These are phyloP conservation scores for Hygrophoropsis aurantiaca DNA, from an alignment of 768 basidiomycete species.

Conservation along the genomic window DNA sequence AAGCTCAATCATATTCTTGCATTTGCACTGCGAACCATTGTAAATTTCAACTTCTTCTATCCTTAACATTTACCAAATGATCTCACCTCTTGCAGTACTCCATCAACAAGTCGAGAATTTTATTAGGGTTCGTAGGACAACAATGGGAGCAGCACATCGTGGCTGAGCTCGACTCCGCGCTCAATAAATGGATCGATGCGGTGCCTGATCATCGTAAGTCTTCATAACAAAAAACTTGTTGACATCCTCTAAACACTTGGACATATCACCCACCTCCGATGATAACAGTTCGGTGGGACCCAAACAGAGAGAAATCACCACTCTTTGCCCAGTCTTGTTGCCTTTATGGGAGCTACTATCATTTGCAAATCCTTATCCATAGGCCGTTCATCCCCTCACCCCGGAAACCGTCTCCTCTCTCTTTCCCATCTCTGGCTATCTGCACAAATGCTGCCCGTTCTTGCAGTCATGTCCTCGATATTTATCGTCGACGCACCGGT, in stretches of 20 bases:
- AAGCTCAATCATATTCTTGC: slow-evolving; percentile 65
- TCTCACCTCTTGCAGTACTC: slow-evolving; percentile 53
- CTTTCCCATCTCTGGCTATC: slow-evolving; percentile 71
- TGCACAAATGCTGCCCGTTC: slow-evolving; percentile 85
- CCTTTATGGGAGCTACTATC: slow-evolving; percentile 55
- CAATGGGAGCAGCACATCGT: slow-evolving; percentile 68
- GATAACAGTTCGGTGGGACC: slow-evolving; percentile 42
- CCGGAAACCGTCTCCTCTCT: slow-evolving; percentile 44
- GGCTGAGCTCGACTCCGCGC: slow-evolving; percentile 68
- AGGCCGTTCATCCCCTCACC: slow-evolving; percentile 76
- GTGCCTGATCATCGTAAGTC: slow-evolving; percentile 49
- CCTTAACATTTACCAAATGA: neutral
- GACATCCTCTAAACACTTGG: neutral
- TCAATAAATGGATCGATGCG: slow-evolving; percentile 78
- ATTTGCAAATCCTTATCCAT: slow-evolving; percentile 69
- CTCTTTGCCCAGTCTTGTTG: slow-evolving; percentile 51
- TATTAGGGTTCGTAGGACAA: slow-evolving; percentile 47
- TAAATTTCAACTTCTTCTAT: slow-evolving; percentile 23
- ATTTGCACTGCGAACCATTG: slow-evolving; percentile 61
- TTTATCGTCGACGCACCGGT: slow-evolving; percentile 40
- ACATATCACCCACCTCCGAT: slow-evolving; percentile 5
- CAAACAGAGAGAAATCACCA: slow-evolving; percentile 34
- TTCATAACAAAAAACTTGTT: too few species aligned
- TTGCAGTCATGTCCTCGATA: slow-evolving; percentile 68
- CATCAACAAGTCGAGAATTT: slow-evolving; percentile 60